phyloP scores from a whole-genome alignment of 768 basidiomycete genomes.

The Russula sp. region DNA sequence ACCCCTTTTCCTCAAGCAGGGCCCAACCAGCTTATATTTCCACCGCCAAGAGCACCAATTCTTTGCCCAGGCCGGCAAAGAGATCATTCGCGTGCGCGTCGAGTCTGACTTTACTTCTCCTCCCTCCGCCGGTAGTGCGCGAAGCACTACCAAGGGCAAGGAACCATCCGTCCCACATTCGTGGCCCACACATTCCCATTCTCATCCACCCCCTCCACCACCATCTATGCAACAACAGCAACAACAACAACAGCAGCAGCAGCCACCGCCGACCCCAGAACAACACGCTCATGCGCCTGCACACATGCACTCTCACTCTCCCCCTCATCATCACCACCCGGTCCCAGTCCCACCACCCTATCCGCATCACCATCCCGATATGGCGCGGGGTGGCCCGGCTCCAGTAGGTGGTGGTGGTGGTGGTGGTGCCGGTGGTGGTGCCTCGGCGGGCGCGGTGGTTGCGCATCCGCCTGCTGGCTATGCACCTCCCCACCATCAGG shows the following conservation, averaged over 20 bases:
- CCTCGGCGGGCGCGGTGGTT: conserved; percentile 22
- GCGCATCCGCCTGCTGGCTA: conserved; percentile 28
- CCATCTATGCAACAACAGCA: conserved; percentile 1
- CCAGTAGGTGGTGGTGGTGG: neutral
- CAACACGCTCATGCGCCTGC: conserved; percentile 17
- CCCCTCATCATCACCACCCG: conserved; percentile 20
- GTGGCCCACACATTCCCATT: conserved; percentile 9
- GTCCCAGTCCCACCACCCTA: conserved; percentile 30
- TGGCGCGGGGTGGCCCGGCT: conserved; percentile 25
- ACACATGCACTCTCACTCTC: conserved; percentile 19
- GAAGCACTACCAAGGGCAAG: conserved; percentile 13
- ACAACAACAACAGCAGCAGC: no score
- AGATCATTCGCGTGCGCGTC: conserved; percentile 67
- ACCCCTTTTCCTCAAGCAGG: conserved; percentile 48
- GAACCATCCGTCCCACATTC: conserved; percentile 14
- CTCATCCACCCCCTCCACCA: conserved; percentile 26
- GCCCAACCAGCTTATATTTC: conserved; percentile 68
- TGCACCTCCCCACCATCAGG: conserved; percentile 17
- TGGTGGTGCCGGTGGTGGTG: no score
- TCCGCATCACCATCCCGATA: conserved; percentile 31
- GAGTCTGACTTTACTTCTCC: conserved; percentile 48
- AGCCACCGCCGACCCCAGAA: conserved; percentile 9
- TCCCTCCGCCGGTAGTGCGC: conserved; percentile 11
- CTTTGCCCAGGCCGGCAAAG: conserved; percentile 71
- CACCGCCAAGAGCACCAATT: conserved; percentile 71